A percentile compares a stretch with the other conserved stretches of the same genome.
phyloP scores from a whole-genome alignment of 208 protist species.

The Crithidia bombi region DNA sequence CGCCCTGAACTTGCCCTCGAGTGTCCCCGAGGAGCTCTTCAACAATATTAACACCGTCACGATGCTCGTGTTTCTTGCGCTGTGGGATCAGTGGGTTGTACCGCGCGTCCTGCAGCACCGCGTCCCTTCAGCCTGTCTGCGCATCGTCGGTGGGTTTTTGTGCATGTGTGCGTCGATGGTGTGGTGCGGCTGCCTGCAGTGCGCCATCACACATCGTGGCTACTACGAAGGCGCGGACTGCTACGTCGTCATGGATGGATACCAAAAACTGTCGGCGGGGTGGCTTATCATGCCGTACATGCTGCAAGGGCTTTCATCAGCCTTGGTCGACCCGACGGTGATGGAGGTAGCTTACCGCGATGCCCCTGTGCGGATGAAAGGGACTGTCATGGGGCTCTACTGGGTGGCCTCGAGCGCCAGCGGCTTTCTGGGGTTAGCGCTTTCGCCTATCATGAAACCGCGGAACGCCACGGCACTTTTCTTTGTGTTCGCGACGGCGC shows the following conservation, averaged over 20 bases:
- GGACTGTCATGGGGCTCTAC: slow-evolving; percentile 70
- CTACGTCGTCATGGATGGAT: slow-evolving; percentile 46
- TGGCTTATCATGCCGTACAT: slow-evolving; percentile 67
- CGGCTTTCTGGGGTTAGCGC: slow-evolving; percentile 62
- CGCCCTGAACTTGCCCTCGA: slow-evolving; percentile 43
- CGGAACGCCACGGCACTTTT: slow-evolving; percentile 50
- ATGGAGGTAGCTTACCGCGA: slow-evolving; percentile 70
- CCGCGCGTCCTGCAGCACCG: slow-evolving; percentile 35
- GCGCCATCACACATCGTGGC: slow-evolving; percentile 43
- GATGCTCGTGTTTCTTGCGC: slow-evolving; percentile 49
- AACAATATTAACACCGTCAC: slow-evolving; percentile 78
- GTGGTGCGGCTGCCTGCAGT: slow-evolving; percentile 62
- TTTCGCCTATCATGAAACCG: slow-evolving; percentile 67
- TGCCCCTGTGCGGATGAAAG: slow-evolving; percentile 67
- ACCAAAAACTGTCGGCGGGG: slow-evolving; percentile 46
- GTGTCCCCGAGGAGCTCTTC: slow-evolving; percentile 60
- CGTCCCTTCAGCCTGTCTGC: slow-evolving; percentile 28
- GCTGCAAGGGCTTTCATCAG: slow-evolving; percentile 63
- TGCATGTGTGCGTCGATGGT: slow-evolving; percentile 60
- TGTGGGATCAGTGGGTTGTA: slow-evolving; percentile 50
- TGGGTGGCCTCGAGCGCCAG: slow-evolving; percentile 65
- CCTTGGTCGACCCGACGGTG: slow-evolving; percentile 66
- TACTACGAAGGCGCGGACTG: too few relatives aligned
- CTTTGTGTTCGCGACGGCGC: slow-evolving; percentile 46
- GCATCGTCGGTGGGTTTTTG: slow-evolving; percentile 44